Conservation (phyloP, 2,329 filamentous ascomycete species). For the Zymoseptoria crescenta region DNA sequence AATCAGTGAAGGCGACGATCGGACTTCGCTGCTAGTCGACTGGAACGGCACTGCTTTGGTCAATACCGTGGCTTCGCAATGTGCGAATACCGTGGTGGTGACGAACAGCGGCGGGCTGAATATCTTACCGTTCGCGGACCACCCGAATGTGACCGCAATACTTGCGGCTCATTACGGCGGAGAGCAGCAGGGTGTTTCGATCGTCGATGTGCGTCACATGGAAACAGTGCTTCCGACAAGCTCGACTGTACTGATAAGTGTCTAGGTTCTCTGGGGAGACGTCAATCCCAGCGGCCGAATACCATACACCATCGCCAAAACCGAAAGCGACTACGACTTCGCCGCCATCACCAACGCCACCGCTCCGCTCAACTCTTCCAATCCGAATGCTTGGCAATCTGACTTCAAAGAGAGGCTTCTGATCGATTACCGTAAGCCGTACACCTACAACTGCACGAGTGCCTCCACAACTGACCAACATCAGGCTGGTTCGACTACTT, state of each 20-base stretch:
- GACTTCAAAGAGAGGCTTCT: conserved; percentile 46
- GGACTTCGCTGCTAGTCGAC: conserved; percentile 34
- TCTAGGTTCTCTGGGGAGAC: conserved; percentile 44
- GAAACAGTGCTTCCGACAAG: not conserved
- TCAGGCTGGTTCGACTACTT: conserved; percentile 31
- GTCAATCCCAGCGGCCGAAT: conserved; percentile 70
- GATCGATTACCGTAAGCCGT: conserved; percentile 43
- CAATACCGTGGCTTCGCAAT: conserved; percentile 42
- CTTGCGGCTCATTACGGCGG: conserved; percentile 76
- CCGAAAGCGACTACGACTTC: conserved; percentile 35
- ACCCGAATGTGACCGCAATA: conserved; percentile 60
- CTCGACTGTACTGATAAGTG: conserved; percentile 8
- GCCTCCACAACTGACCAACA: not conserved
- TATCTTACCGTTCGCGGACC: conserved; percentile 34
- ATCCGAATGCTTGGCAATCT: conserved; percentile 38
- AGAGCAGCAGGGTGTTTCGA: conserved; percentile 74
- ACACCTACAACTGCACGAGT: not conserved
- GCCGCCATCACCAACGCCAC: conserved; percentile 32
- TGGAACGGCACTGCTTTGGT: conserved; percentile 38
- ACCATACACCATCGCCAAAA: conserved; percentile 76
- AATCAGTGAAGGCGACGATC: conserved; percentile 43
- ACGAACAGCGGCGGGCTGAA: conserved; percentile 52
- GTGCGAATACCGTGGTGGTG: conserved; percentile 55
- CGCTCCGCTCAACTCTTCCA: conserved; percentile 26
- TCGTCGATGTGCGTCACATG: conserved; percentile 48